Conservation (phyloP, 768 basidiomycete genomes). For the Lentinus brumalis region DNA sequence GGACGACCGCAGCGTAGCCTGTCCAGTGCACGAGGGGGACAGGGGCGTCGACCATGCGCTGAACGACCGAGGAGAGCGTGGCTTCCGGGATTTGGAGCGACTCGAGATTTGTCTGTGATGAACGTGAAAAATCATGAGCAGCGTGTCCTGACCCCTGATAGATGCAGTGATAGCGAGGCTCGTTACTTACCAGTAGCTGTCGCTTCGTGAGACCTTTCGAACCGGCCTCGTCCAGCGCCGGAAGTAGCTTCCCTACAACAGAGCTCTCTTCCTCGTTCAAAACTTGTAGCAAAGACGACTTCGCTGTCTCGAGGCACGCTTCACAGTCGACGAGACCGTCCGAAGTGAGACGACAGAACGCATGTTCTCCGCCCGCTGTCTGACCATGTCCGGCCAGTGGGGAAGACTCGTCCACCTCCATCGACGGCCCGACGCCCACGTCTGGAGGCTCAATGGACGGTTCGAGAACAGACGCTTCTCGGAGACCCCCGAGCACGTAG, state of each 20-base stretch:
- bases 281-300: not conserved
- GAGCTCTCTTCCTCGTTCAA: not conserved
- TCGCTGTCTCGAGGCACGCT: constrained; percentile 23
- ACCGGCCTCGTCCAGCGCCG: constrained; percentile 15
- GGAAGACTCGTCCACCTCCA: constrained; percentile 2
- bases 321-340: constrained; percentile 26
- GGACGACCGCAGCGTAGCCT: constrained; percentile 56
- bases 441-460: constrained; percentile 3
- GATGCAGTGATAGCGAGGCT: not conserved
- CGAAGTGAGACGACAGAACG: constrained; percentile 20
- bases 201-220: constrained; percentile 33
- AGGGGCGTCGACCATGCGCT: constrained; percentile 45
- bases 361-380: constrained; percentile 16
- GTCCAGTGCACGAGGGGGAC: constrained; percentile 67
- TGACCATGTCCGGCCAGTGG: constrained; percentile 18
- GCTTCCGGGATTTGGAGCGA: not conserved
- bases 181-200: constrained; percentile 34
- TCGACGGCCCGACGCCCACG: not conserved
- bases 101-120: constrained; percentile 1
- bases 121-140: not conserved
- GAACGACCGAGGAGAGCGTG: constrained; percentile 35
- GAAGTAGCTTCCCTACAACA: constrained; percentile 9
- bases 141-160: too few species aligned
- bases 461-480: constrained; percentile 1
- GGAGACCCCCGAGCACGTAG: constrained; percentile 26